Evolutionary conservation across 2,329 filamentous ascomycete species (phyloP).

Genomic region (Microcyclospora pomicola): DNA sequence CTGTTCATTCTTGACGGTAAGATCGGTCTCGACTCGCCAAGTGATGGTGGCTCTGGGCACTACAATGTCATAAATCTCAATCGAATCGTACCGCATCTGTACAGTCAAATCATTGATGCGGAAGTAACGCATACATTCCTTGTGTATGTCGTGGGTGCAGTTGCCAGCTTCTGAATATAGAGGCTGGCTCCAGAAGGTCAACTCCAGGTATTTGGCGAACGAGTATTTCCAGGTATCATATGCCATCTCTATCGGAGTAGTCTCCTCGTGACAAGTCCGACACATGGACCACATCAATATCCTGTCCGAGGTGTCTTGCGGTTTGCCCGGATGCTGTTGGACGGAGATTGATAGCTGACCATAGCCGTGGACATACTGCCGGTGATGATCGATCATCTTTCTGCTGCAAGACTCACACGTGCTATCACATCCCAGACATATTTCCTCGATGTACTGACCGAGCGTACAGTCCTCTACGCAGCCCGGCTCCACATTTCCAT

Average conservation of each 20-base stretch:
- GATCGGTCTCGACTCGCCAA: constrained; percentile 93
- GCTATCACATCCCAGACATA: constrained; percentile 63
- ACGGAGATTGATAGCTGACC: constrained; percentile 86
- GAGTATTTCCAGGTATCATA: constrained; percentile 95
- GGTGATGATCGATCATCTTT: constrained; percentile 81
- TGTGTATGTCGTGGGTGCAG: constrained; percentile 85
- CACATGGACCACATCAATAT: constrained; percentile 98
- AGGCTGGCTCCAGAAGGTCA: constrained; percentile 88
- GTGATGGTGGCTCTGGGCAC: constrained; percentile 82
- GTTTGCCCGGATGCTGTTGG: constrained; percentile 55
- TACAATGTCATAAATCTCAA: constrained; percentile 86
- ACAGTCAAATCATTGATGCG: constrained; percentile 74
- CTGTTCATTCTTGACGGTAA: constrained; percentile 84
- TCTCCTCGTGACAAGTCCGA: constrained; percentile 81
- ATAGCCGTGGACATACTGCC: constrained; percentile 93
- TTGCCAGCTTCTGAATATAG: constrained; percentile 59
- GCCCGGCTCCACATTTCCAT: constrained; percentile 58
- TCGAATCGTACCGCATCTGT: constrained; percentile 80
- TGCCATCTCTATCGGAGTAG: constrained; percentile 80
- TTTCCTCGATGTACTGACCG: constrained; percentile 86
- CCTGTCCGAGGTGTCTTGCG: constrained; percentile 52
- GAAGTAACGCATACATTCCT: constrained; percentile 86
- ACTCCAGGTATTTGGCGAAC: constrained; percentile 93
- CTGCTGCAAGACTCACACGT: constrained; percentile 74
- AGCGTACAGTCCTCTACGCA: constrained; percentile 77